Base-by-base conservation (phyloP, 257 asterid species). In the Jacaranda copaia region DNA sequence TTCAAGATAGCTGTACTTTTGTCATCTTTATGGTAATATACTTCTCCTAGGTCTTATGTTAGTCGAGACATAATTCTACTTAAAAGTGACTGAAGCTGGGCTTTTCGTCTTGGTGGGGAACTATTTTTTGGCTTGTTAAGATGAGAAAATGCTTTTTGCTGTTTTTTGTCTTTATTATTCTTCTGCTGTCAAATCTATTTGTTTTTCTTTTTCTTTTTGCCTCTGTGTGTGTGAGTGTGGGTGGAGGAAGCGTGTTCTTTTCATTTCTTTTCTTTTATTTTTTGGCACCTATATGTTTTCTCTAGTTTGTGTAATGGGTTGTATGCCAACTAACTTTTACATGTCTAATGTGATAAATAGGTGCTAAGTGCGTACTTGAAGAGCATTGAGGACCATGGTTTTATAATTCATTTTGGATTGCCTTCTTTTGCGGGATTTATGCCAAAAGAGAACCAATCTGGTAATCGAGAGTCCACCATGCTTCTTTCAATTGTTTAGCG, bases 371-470 rank as follows among this genome's bases (percentile, higher is more conserved):
- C 97, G 6, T 91, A 90, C 43, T 87, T 90, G 62, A 91, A 89
- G 86, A 93, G 97, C 90, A 81, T 88, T 67, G 99, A 96, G 89
- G 99, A 96, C 85, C 99, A 91, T 83, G 99, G 99, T 60, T 93
- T 88, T 80, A 85, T 92, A 36, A 94, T 96, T 80, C 84, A 96
- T 81, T 93, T 93, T 60, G 99, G 99, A 59, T 74, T 80, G 75
- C 74, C 87, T 72, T 77, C 92, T 40, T 90, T 91, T 87, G 77
- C 90, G 45, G 99, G 99, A 68, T 96, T 93, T 83, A 86, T 92
- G 93, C 86, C 90, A 15, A 89, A 84, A 84, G 84, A 63, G 78
- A 79, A 43, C 72, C 85, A 85, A 79, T 76, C 91, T 74, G 98
- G 99, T 91, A 89, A 85, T 74, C 40, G 39, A 25, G 79, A 45